phyloP scores from a whole-genome alignment of 257 asterid species.

The Cruciata laevipes region DNA sequence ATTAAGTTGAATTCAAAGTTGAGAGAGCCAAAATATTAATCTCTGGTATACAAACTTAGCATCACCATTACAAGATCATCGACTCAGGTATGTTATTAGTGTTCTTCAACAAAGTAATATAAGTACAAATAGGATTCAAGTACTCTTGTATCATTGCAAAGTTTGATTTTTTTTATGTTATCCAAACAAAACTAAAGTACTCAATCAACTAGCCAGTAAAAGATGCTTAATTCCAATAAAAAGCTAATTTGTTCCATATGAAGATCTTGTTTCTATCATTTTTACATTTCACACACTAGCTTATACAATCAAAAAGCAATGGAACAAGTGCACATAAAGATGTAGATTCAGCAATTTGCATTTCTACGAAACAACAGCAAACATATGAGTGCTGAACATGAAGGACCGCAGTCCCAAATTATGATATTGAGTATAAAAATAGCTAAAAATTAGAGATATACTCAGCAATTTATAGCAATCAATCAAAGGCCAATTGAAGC shows the following conservation, averaged over 20 bases:
- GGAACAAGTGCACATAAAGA: not conserved
- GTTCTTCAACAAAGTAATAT: not conserved
- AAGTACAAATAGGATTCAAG: not conserved
- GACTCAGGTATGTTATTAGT: not conserved
- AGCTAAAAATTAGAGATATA: no score
- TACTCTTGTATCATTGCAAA: not conserved
- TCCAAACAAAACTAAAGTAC: not conserved
- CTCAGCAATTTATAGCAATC: not conserved
- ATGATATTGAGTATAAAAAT: not conserved
- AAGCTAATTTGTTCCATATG: no score
- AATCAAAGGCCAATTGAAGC: not conserved
- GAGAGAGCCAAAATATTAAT: not conserved
- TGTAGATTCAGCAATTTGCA: not conserved
- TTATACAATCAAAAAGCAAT: no score
- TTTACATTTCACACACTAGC: not conserved
- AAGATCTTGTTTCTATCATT: not conserved
- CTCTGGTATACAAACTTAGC: not conserved
- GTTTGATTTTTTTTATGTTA: not conserved
- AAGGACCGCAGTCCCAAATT: not conserved
- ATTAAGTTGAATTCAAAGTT: not conserved
- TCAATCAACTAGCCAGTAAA: not conserved
- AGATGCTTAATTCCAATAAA: no score
- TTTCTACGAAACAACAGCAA: not conserved
- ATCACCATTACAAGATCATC: not conserved
- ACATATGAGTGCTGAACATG: not conserved